Conservation (phyloP, 2,329 filamentous ascomycete genomes). For the Ilyonectria destructans region DNA sequence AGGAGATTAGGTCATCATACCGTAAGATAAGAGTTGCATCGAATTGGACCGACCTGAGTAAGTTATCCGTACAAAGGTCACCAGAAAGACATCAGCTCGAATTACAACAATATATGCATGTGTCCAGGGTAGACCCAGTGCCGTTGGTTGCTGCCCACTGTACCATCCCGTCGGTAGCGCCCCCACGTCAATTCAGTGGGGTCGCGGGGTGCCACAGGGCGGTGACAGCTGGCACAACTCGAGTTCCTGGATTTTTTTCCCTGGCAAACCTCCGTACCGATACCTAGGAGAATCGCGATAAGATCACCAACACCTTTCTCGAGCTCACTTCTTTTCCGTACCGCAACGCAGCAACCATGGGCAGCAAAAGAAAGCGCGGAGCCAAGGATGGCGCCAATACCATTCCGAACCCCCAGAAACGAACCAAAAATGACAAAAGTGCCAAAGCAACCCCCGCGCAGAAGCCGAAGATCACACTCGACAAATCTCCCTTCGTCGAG, state of each 20-base stretch:
- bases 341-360: constrained; percentile 48
- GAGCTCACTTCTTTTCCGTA: constrained; percentile 24
- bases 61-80: not conserved
- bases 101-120: not conserved
- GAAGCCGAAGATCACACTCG: constrained; percentile 50
- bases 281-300: constrained; percentile 30
- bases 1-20: no score
- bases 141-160: not conserved
- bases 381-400: constrained; percentile 52
- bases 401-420: constrained; percentile 50
- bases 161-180: not conserved
- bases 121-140: constrained; percentile 17
- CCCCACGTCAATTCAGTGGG: constrained; percentile 38
- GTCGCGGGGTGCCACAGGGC: constrained; percentile 39
- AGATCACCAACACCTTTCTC: constrained; percentile 23
- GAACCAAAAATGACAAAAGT: constrained; percentile 51
- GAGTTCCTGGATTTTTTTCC: constrained; percentile 37
- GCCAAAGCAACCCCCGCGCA: constrained; percentile 39
- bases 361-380: constrained; percentile 56
- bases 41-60: not conserved
- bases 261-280: constrained; percentile 8
- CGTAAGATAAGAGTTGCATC: not conserved
- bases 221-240: constrained; percentile 44
- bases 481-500: constrained; percentile 66
- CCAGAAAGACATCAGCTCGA: not conserved